Base-by-base conservation (phyloP, 108 stramenopile species). In the Conticribra guillardii region DNA sequence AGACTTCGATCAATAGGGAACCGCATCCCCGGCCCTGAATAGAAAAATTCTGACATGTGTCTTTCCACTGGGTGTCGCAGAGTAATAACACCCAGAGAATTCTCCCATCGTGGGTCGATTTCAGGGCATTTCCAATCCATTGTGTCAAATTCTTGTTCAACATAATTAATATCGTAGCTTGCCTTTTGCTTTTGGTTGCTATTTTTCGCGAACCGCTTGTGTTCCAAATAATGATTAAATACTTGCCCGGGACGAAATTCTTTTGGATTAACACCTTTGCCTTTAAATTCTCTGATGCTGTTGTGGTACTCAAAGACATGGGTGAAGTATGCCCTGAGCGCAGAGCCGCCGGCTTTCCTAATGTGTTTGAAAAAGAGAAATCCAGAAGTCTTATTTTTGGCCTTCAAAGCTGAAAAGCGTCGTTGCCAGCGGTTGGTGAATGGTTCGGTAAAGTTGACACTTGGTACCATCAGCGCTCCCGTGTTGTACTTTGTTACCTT, bases 281-380 rank as follows among this genome's bases (percentile, higher is more conserved):
- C n/a, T n/a, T 74, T 46, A 17, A 15, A 8, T 33, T 16, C 30
- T 5, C 45, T 34, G 19, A n/a, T 64, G 1, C 52, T 28, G 0
- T 55, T 55, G 26, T 64, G 72, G 17, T 73, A 58, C 5, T 34
- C 15, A 4, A 74, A 52, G 11, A 74, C 73, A 14, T 74, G 31
- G 2, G 21, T 23, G 52, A 74, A 44, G 31, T 74, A 74, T 1
- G 24, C 21, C 47, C 73, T 44, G 3, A 74, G 57, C 14, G 33
- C 32, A n/a, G 73, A 65, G 0, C 73, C 73, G 7, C 73, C 73
- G 14, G 73, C 64, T 45, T 74, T 74, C n/a, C 73, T 49, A 17
- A 74, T 74, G 32, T 74, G 73, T 22, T 65, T 64, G 58, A 74
- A 74, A 31, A 65, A 74, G 32, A 74, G 41, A 49, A 65, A 74